Conservation (phyloP, 306 rosid genomes). For the Castanea crenata region DNA sequence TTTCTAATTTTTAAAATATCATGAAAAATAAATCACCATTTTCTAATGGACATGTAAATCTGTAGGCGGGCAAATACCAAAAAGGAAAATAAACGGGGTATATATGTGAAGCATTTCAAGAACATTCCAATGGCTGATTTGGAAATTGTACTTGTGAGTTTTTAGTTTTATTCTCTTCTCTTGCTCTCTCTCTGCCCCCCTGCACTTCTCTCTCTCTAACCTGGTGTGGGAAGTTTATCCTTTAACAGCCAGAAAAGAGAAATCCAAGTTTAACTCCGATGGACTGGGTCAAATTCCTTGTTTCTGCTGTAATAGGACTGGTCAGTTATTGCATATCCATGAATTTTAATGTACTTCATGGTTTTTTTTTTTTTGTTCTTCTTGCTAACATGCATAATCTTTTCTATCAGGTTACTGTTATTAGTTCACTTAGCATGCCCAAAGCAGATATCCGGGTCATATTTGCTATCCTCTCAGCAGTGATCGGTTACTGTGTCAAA, state of each 20-base stretch:
- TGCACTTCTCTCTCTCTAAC: constrained; percentile 14
- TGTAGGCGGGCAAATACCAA: constrained; percentile 59
- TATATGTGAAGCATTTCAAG: constrained; percentile 83
- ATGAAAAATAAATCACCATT: constrained; percentile 17
- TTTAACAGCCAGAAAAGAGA: constrained; percentile 90
- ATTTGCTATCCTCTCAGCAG: constrained; percentile 74
- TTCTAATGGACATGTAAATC: constrained; percentile 26
- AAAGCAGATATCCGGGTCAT: constrained; percentile 82
- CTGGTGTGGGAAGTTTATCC: constrained; percentile 17
- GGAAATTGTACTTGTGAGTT: constrained; percentile 95
- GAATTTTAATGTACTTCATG: neutral
- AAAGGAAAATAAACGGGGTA: constrained; percentile 57
- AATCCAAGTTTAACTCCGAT: constrained; percentile 96
- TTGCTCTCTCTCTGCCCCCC: neutral
- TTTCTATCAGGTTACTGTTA: constrained; percentile 69
- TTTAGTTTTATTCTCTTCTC: constrained; percentile 3
- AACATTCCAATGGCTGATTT: constrained; percentile 95
- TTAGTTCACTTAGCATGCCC: constrained; percentile 78
- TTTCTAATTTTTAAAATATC: neutral
- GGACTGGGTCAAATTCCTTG: constrained; percentile 96
- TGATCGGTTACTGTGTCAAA: constrained; percentile 85
- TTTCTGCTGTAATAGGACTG: constrained; percentile 88
- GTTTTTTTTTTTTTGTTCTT: constrained; percentile 6
- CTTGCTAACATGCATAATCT: constrained; percentile 22
- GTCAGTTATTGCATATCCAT: constrained; percentile 38